These are phyloP conservation scores for Cutaneotrichosporon sp. DNA, from an alignment of 1,284 basidiomycete genomes.

Conservation along the genomic window DNA sequence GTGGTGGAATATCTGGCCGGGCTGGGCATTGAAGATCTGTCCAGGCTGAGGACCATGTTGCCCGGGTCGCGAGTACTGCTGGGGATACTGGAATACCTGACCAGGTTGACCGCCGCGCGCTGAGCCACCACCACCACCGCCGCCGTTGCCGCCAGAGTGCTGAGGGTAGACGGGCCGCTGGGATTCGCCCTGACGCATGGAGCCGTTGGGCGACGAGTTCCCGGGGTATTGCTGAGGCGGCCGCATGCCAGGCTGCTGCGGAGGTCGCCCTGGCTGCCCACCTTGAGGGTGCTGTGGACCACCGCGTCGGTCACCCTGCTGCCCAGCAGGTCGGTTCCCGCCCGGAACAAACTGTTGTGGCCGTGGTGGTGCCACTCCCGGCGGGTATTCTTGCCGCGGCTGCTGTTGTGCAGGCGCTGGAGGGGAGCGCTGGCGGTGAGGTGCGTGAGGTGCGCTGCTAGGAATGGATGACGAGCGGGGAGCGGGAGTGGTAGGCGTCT, in stretches of 20 bases:
- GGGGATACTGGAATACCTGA: slow-evolving; percentile 45
- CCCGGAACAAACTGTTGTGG: slow-evolving; percentile 4
- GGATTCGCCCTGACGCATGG: slow-evolving; percentile 1
- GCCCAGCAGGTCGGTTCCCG: neutral
- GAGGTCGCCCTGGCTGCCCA: neutral
- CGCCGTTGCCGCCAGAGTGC: slow-evolving; percentile 1
- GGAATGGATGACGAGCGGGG: slow-evolving; percentile 6
- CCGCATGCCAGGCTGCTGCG: slow-evolving; percentile 7
- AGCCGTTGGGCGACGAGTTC: neutral
- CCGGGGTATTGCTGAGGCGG: slow-evolving; percentile 8
- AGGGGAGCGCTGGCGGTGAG: too few relatives aligned
- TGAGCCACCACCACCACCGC: slow-evolving; percentile 28
- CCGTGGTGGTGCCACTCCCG: slow-evolving; percentile 15
- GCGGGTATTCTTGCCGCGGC: slow-evolving; percentile 14
- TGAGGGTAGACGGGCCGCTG: slow-evolving; percentile 14
- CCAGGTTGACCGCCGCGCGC: slow-evolving; percentile 25
- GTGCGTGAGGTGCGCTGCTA: too few relatives aligned
- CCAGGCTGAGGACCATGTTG: slow-evolving; percentile 26
- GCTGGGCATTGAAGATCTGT: slow-evolving; percentile 30
- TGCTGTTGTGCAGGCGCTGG: slow-evolving; percentile 5
- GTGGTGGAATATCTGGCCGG: slow-evolving; percentile 40
- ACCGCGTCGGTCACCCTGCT: neutral
- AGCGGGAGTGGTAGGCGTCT: neutral
- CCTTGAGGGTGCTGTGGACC: neutral
- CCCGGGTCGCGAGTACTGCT: neutral